Base-by-base conservation (phyloP, 495 filamentous ascomycete genomes). In the Aspergillus conjunctus region DNA sequence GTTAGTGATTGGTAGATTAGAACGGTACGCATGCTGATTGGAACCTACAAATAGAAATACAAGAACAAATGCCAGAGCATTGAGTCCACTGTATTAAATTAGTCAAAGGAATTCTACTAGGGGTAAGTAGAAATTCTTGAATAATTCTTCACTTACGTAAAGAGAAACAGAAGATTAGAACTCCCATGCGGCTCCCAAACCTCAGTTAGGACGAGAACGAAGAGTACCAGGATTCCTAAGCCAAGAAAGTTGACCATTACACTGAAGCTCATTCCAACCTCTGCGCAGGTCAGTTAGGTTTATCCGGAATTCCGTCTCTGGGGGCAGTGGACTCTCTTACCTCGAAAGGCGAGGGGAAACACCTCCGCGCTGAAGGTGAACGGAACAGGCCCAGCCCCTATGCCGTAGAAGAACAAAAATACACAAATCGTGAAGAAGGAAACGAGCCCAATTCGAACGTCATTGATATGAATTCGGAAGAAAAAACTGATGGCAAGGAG, bases 211-310 rank as follows among this genome's bases (percentile, higher is more conserved):
- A n/a, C 44, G 4, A 67, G 69, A 1, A 71, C 69, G 55, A 66
- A 61, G n/a, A 69, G 56, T 7, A 71, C 63, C 45, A 71, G 33
- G 11, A 69, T 54, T 1, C 69, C 63, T 0, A 72, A 61, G 12
- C 63, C 61, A 18, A 85, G 82, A 15, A 88, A 78, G 50, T 83
- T 85, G 2, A 83, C 87, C 31, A 87, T 87, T 11, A 91, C 87
- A 8, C 87, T 80, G 64, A 86, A 87, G 3, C 78, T 81, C 88
- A 91, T 91, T 44, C 88, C 88, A 14, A 88, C 78, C 65, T 90
- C 69, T 72, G 33, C 9, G 26, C 8, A 11, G 14, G 3, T 59
- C 30, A 53, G 54, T 56, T 33, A 44, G 44, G 12, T 21, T 17
- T 48, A 3, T 15, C 10, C 31, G 17, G 8, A 46, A 21, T 37